Base-by-base conservation (phyloP, 495 filamentous ascomycete species). In the Podospora anserina region DNA sequence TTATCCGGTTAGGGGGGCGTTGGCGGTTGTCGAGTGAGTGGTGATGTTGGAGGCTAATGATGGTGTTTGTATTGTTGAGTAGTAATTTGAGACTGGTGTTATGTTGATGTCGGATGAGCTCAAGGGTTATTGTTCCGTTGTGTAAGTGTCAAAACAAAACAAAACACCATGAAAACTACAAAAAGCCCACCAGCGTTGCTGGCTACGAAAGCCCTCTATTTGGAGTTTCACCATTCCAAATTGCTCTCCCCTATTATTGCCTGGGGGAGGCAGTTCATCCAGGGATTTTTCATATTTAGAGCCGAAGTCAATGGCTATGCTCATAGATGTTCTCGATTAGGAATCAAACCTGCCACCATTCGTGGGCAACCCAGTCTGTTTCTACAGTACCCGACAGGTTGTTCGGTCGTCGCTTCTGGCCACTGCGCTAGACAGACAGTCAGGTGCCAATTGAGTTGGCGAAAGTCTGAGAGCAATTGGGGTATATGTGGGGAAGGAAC, bases 1-100 rank as follows among this genome's bases (percentile, higher is more conserved):
- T 72, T 80, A 90, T 19, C 86, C 88, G 15, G 87, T 91, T 3
- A 77, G 84, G 34, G 76, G 83, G 27, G 71, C 79, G 66, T 32
- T 76, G 11, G 73, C 70, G 13, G 68, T 72, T 65, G 71, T 77
- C 5, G 55, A 65, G 64, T 39, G 65, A 55, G 64, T 44, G 65
- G 55, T 19, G 7, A n/a, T 32, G 3, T 23, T 23, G 23, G 1
- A 23, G 23, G 23, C 23, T 23, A 23, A 23, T 23, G 23, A 23
- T 23, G 23, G 23, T 23, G 23, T 23, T 23, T 23, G 23, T 23
- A 23, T 23, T 23, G 23, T 23, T 23, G 23, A 23, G 23, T 23
- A 23, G 1, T 23, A 23, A 23, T 2, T 23, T 23, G 23, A 23
- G 23, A 23, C 23, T 23, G 23, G 23, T 23, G 23, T 23, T 23